These are phyloP conservation scores for Entophlyctis luteolus DNA, from an alignment of 192 early-diverging fungal genomes.

Conservation along the genomic window DNA sequence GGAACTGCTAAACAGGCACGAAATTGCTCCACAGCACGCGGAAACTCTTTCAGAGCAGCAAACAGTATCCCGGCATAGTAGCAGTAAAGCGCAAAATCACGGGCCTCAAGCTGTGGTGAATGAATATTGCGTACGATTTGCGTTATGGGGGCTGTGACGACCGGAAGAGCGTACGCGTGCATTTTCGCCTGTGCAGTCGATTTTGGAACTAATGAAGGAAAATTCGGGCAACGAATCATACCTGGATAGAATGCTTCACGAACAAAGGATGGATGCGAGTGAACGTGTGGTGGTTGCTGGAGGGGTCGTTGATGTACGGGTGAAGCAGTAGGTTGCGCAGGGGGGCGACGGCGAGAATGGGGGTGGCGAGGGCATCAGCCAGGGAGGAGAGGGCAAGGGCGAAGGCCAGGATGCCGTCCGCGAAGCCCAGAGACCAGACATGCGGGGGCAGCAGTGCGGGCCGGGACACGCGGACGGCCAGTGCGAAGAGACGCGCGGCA, in stretches of 20 bases:
- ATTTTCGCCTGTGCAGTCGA: conserved; percentile 31
- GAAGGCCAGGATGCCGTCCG: background rate
- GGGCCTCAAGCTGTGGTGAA: conserved; percentile 25
- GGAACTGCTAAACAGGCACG: conserved; percentile 62
- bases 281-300: conserved; percentile 1
- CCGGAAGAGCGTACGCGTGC: conserved; percentile 24
- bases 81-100: conserved; percentile 68
- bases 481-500: background rate
- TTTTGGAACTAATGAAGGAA: too few species aligned
- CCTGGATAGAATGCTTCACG: too few species aligned
- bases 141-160: conserved; percentile 7
- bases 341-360: background rate
- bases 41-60: conserved; percentile 61
- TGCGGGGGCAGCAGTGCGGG: background rate
- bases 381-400: background rate
- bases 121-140: background rate
- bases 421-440: background rate
- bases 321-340: background rate
- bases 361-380: background rate
- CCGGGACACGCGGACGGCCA: background rate
- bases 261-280: conserved; percentile 33
- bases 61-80: conserved; percentile 78
- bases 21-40: conserved; percentile 61
- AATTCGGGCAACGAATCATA: too few species aligned
- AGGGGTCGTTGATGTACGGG: background rate